A percentile compares a stretch with the other conserved stretches of the same genome.
These are phyloP conservation scores for Fusarium subtropicale DNA, from an alignment of 2,329 filamentous ascomycete species.

Conservation along the genomic window DNA sequence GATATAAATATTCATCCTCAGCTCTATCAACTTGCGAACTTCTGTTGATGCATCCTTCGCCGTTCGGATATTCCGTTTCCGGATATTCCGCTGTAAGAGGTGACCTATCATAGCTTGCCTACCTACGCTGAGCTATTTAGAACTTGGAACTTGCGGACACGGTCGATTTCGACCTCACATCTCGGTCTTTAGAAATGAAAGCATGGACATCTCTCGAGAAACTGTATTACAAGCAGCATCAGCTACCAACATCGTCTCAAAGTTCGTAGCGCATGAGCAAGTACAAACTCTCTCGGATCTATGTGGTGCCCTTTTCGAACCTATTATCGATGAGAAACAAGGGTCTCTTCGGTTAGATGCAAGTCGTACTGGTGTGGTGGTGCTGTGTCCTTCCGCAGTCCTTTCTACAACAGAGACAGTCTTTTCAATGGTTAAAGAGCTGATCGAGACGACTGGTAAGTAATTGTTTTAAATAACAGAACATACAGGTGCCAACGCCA, in stretches of 20 bases:
- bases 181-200: not conserved
- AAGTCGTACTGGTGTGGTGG: conserved; percentile 14
- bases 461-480: not conserved
- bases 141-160: not conserved
- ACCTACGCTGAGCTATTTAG: not conserved
- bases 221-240: not conserved
- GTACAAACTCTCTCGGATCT: conserved; percentile 18
- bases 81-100: conserved; percentile 12
- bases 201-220: not conserved
- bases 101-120: not conserved
- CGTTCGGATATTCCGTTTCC: conserved; percentile 24
- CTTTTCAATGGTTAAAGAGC: conserved; percentile 12
- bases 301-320: conserved; percentile 1
- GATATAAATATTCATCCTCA: not conserved
- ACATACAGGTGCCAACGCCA: not conserved
- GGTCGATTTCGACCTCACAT: not conserved
- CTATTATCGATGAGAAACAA: not conserved
- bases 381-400: conserved; percentile 38
- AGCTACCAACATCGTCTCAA: conserved; percentile 27
- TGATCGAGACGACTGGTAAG: conserved; percentile 7
- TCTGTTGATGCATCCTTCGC: not conserved
- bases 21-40: not conserved
- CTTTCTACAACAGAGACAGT: conserved; percentile 31
- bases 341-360: too few species aligned
- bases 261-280: conserved; percentile 35